phyloP scores from a whole-genome alignment of 2,329 filamentous ascomycete genomes.

The Diaporthe citrichinensis region DNA sequence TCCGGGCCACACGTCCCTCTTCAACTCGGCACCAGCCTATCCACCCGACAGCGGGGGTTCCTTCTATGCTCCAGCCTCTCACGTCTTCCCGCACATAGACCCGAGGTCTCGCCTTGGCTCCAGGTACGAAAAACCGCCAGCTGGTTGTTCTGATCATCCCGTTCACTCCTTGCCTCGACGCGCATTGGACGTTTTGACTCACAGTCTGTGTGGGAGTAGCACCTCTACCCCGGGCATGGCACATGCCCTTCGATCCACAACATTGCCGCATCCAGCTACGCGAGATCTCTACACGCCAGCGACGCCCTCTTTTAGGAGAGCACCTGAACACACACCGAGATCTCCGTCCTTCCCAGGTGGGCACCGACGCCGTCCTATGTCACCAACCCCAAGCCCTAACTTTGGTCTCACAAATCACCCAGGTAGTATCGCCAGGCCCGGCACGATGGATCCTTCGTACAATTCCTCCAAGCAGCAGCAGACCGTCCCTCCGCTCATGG shows the following conservation, averaged over 20 bases:
- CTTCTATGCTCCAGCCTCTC: conserved; percentile 63
- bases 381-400: conserved; percentile 65
- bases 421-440: conserved; percentile 52
- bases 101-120: conserved; percentile 68
- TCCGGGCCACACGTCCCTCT: conserved; percentile 57
- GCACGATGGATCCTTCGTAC: conserved; percentile 67
- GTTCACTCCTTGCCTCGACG: conserved; percentile 24
- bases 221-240: conserved; percentile 69
- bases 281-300: conserved; percentile 68
- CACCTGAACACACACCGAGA: conserved; percentile 64
- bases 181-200: conserved; percentile 48
- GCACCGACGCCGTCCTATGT: conserved; percentile 66
- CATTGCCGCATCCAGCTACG: conserved; percentile 66
- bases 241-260: conserved; percentile 67
- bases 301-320: conserved; percentile 65
- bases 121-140: conserved; percentile 62
- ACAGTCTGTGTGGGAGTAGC: conserved; percentile 58
- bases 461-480: conserved; percentile 54
- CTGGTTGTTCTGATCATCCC: conserved; percentile 38
- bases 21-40: conserved; percentile 63
- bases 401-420: conserved; percentile 55
- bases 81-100: conserved; percentile 64
- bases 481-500: conserved; percentile 67
- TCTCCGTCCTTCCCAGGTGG: conserved; percentile 65
- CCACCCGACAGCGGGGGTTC: conserved; percentile 61